These are phyloP conservation scores for Xylogone sp. DNA, from an alignment of 2,329 filamentous ascomycete species.

Conservation along the genomic window DNA sequence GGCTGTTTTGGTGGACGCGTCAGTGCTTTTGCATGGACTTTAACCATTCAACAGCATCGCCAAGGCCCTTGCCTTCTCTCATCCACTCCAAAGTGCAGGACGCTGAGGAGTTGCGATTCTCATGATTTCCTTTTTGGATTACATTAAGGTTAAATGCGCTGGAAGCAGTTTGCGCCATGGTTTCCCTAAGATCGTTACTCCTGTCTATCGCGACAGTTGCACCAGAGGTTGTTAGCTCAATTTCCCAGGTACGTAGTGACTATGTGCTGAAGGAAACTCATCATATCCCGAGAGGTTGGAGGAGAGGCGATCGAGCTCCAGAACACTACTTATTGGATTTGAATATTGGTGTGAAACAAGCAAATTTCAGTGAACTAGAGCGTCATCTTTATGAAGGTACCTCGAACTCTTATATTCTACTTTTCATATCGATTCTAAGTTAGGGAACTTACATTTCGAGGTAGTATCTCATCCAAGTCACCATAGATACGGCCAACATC, in stretches of 20 bases:
- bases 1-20: neutral
- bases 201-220: neutral
- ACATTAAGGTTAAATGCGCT: neutral
- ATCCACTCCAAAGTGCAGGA: neutral
- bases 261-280: constrained; percentile 55
- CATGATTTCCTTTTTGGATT: neutral
- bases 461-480: constrained; percentile 49
- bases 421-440: constrained; percentile 3
- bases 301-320: constrained; percentile 40
- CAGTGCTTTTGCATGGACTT: neutral
- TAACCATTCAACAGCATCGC: neutral
- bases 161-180: neutral
- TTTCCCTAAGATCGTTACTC: neutral
- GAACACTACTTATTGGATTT: constrained; percentile 46
- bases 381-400: constrained; percentile 48
- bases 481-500: constrained; percentile 50
- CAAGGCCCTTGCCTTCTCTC: neutral
- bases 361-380: constrained; percentile 51
- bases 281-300: constrained; percentile 47
- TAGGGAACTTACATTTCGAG: constrained; percentile 7
- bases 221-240: constrained; percentile 12
- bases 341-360: constrained; percentile 56
- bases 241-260: constrained; percentile 32
- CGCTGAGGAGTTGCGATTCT: neutral
- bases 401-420: neutral